These are phyloP conservation scores for Diversispora epigaea DNA, from an alignment of 192 early-diverging fungal genomes.

Conservation along the genomic window DNA sequence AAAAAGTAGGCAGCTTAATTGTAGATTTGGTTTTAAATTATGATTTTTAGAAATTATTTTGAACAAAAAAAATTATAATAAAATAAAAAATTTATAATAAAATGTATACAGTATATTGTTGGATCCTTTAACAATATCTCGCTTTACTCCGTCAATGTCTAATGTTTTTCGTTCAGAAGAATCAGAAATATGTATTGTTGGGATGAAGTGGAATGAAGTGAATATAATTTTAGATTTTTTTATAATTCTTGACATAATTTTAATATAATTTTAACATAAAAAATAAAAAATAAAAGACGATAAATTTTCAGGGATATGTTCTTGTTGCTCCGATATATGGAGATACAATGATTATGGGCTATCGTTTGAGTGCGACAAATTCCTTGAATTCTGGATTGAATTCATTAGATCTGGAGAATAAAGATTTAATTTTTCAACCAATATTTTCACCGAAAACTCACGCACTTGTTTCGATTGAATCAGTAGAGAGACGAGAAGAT, in stretches of 20 bases:
- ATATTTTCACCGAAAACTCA: conserved; percentile 52
- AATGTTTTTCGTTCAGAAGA: conserved; percentile 17
- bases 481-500: conserved; percentile 23
- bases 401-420: not conserved
- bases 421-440: conserved; percentile 37
- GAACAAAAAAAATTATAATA: not conserved
- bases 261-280: too few species aligned
- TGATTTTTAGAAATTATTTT: too few species aligned
- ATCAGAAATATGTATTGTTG: conserved; percentile 38
- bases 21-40: too few species aligned
- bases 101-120: not conserved
- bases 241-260: too few species aligned
- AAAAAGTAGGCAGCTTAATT: not conserved
- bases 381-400: conserved; percentile 8
- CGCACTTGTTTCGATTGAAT: conserved; percentile 45
- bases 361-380: conserved; percentile 36
- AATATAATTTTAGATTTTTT: not conserved
- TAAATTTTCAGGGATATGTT: conserved; percentile 52
- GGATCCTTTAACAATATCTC: not conserved
- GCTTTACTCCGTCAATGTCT: not conserved
- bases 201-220: conserved; percentile 49
- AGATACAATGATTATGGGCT: conserved; percentile 41
- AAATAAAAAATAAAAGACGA: conserved; percentile 29
- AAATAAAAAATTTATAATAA: not conserved
- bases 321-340: conserved; percentile 50